Base-by-base conservation (phyloP, 495 filamentous ascomycete species). In the Aspergillus nanangensis region DNA sequence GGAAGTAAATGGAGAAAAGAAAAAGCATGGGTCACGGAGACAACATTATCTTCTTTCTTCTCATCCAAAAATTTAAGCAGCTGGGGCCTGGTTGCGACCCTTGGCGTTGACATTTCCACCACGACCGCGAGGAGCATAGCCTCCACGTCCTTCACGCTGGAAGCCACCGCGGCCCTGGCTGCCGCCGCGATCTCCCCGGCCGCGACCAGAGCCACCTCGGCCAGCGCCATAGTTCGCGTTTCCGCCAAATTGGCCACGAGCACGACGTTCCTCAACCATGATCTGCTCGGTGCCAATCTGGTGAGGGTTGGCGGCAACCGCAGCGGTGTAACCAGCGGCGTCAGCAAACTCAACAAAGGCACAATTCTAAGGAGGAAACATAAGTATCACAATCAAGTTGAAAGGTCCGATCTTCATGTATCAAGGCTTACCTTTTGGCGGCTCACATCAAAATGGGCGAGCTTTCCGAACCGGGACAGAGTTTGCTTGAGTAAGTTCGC, bases 281-380 rank as follows among this genome's bases (percentile, higher is more conserved):
- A 98, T 80, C 54, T 81, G 82, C 66, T 94, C 86, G 58, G 79
- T 83, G 44, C 81, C 86, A 42, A 98, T 80, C 37, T 77, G 76
- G 70, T 93, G 90, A 8, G 94, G 91, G 72, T 93, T 97, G 46
- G 82, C 87, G 45, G 78, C 78, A 31, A 89, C 76, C 19, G 93
- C 93, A 48, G 87, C 84, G 53, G 82, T 72, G 62, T 92, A 96
- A 17, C 79, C 88, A 37, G 88, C 76, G 37, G 78, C 57, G 31
- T 86, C 86, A 54, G 80, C 82, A 61, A 94, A 98, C 60, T 98
- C 94, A 50, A 96, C 87, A 61, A 96, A 96, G 21, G 93, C 94
- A 59, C 90, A 96, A 72, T 90, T 96, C 94, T 96, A 55, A 15
- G 44, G 13, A 34, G 8, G 23, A 32, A 29, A 7, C 25, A 7